A percentile compares a stretch with the other conserved stretches of the same genome.
phyloP scores from a whole-genome alignment of 2,329 filamentous ascomycete species.

The Neofusicoccum umdonicola region DNA sequence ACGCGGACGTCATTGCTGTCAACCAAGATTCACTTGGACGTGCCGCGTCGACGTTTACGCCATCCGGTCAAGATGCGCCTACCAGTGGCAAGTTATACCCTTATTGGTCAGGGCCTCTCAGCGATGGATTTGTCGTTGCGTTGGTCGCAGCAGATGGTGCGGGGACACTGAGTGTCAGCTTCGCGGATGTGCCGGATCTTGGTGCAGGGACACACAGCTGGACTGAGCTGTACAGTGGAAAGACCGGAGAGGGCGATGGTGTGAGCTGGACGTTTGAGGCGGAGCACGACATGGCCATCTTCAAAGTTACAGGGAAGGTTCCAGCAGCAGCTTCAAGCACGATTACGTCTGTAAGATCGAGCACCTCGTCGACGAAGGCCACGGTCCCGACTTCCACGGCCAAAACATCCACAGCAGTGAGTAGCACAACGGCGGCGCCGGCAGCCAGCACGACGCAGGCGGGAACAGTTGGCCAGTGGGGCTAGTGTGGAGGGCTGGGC shows the following conservation, averaged over 20 bases:
- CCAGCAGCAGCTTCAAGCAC: not conserved
- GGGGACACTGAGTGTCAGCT: slow-evolving; percentile 20
- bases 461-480: slow-evolving; percentile 10
- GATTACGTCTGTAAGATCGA: not conserved
- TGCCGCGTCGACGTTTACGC: slow-evolving; percentile 20
- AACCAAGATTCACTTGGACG: slow-evolving; percentile 35
- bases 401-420: not conserved
- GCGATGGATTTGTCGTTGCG: slow-evolving; percentile 22
- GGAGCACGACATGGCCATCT: slow-evolving; percentile 22
- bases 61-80: slow-evolving; percentile 19
- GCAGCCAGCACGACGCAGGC: not conserved
- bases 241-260: slow-evolving; percentile 19
- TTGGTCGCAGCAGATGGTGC: slow-evolving; percentile 20
- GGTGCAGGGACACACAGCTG: slow-evolving; percentile 21
- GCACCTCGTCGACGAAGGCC: not conserved
- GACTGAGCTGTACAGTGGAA: slow-evolving; percentile 22
- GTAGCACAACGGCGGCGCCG: not conserved
- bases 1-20: slow-evolving; percentile 44
- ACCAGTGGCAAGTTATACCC: slow-evolving; percentile 20
- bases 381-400: not conserved
- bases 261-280: slow-evolving; percentile 16
- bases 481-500: slow-evolving; percentile 1
- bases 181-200: slow-evolving; percentile 23
- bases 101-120: slow-evolving; percentile 22
- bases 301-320: slow-evolving; percentile 18